Evolutionary conservation across 192 early-diverging fungal species (phyloP), one percentile per base, ranked within the genome.

Genomic region (Backusella tuberculispora): DNA sequence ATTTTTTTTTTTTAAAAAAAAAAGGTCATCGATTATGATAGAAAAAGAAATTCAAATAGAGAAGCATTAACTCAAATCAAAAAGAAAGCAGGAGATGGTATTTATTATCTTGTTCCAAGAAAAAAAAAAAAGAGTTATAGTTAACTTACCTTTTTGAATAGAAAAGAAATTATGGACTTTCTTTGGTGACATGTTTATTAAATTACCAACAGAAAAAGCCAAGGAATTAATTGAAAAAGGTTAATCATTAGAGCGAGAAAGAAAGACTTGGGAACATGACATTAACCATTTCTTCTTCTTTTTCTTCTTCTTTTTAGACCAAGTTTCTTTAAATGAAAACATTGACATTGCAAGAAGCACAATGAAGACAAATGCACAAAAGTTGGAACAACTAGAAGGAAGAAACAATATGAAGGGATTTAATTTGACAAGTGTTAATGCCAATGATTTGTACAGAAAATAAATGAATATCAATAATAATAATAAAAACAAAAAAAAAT

Each of bases 131-230:
- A 17, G 19, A 19, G 7, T 19, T 38, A 34, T 8, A 14, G 17
- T 66, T 37, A 17, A 69, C 44, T n/a, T n/a, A 46, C 3, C 17
- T 53, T 53, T 21, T 13, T 26, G 21, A 29, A 74, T 75, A 86
- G 86, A 85, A 64, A 83, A 82, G 41, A 90, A 90, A 63, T 63
- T 83, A 14, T 90, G 89, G 89, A 76, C 87, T 24, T 85, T 83
- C 44, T 72, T 88, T 29, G 89, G 89, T 24, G 86, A 90, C 43
- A 81, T 90, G 81, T 90, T 90, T 74, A 71, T 90, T 24, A 85
- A 83, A 43, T 44, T 90, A 69, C 86, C 88, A 15, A 85, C 82
- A 15, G 46, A 81, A n/a, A 81, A 84, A 15, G 79, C 86, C 9
- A 78, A 83, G n/a, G 71, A 77, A 13, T 80, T 85, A 76, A 83